Conservation (phyloP, 176 grass and related monocot genomes). For the Phoenix roebelenii region DNA sequence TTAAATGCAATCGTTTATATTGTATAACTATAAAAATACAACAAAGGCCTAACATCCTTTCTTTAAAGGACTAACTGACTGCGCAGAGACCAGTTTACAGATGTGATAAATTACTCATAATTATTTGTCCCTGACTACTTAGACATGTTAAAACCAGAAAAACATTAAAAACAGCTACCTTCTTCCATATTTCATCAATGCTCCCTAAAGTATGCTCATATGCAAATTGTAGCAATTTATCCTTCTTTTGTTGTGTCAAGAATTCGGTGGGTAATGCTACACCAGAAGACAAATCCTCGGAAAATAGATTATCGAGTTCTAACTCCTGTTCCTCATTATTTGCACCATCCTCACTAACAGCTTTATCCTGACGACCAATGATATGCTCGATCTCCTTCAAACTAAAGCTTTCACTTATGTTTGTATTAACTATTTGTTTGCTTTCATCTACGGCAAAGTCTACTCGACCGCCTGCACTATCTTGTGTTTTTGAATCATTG, state of each 20-base stretch:
- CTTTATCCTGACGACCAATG: slow-evolving; percentile 6
- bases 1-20: no score
- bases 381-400: slow-evolving; percentile 17
- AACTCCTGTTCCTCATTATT: slow-evolving; percentile 51
- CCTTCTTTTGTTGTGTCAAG: slow-evolving; percentile 48
- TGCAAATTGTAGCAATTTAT: slow-evolving; percentile 48
- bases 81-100: no score
- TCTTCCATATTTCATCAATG: slow-evolving; percentile 95
- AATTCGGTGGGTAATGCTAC: slow-evolving; percentile 42
- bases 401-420: slow-evolving; percentile 31
- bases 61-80: no score
- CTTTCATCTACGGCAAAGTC: slow-evolving; percentile 20
- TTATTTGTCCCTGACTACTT: neutral
- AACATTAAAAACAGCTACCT: slow-evolving; percentile 33
- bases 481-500: slow-evolving; percentile 24
- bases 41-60: no score
- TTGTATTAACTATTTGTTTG: slow-evolving; percentile 24
- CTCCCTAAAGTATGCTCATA: slow-evolving; percentile 71
- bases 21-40: no score
- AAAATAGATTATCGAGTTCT: slow-evolving; percentile 77
- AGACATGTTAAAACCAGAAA: slow-evolving; percentile 10
- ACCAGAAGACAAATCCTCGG: slow-evolving; percentile 54
- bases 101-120: no score
- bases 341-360: slow-evolving; percentile 22
- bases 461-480: slow-evolving; percentile 13